Conservation (phyloP, 768 basidiomycete species). For the Tricholoma sp. region DNA sequence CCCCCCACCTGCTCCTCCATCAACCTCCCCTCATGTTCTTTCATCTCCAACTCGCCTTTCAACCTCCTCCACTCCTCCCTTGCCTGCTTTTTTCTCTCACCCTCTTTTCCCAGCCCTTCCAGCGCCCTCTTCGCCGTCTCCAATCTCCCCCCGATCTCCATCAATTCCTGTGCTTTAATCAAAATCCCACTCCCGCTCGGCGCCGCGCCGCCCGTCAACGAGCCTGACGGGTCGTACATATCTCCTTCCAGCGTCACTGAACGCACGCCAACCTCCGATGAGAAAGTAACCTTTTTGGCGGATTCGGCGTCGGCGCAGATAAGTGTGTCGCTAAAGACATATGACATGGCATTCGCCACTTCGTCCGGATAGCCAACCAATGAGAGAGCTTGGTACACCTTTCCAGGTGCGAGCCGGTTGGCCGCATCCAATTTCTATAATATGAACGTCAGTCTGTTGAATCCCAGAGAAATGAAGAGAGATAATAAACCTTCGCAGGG, state of each 20-base stretch:
- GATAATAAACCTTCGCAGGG: slow-evolving; percentile 35
- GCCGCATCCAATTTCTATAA: slow-evolving; percentile 74
- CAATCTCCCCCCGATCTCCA: slow-evolving; percentile 60
- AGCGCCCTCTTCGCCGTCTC: slow-evolving; percentile 44
- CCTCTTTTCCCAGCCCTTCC: slow-evolving; percentile 48
- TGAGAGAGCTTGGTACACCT: slow-evolving; percentile 83
- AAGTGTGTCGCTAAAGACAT: slow-evolving; percentile 89
- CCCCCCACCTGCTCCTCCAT: slow-evolving; percentile 81
- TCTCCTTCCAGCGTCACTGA: slow-evolving; percentile 95
- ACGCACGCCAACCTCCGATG: slow-evolving; percentile 56
- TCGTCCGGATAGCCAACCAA: slow-evolving; percentile 80
- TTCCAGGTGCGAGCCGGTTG: slow-evolving; percentile 65
- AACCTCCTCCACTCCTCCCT: slow-evolving; percentile 59
- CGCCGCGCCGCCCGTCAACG: slow-evolving; percentile 85
- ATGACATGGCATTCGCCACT: slow-evolving; percentile 84
- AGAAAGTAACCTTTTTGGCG: slow-evolving; percentile 86
- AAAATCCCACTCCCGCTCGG: slow-evolving; percentile 71
- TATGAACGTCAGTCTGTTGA: background rate
- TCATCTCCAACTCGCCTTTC: slow-evolving; percentile 76
- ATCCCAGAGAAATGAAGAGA: background rate
- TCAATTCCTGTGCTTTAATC: slow-evolving; percentile 78
- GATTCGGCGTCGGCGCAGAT: slow-evolving; percentile 86
- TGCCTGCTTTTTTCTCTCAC: slow-evolving; percentile 43
- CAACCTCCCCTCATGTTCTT: slow-evolving; percentile 78
- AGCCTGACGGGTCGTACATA: slow-evolving; percentile 94